Evolutionary conservation across 305 asterid genomes (phyloP), one percentile per base, ranked within the genome.

Genomic region (Rubia balearica): DNA sequence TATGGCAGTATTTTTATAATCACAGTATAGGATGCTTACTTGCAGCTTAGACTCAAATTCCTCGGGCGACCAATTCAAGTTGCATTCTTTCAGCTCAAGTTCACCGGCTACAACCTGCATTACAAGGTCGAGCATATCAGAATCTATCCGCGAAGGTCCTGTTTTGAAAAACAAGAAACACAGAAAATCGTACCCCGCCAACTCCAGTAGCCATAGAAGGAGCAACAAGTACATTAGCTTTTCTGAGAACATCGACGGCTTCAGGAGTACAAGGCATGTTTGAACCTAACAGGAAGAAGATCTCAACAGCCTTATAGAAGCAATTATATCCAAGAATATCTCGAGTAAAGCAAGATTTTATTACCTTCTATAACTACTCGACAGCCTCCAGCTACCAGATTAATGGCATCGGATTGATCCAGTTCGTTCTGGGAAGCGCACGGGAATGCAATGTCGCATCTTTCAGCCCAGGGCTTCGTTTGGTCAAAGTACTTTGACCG

Each of bases 191-290:
- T 91, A 93, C 97, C 96, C 99, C 98, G 78, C 97, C 98, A 71
- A 90, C 97, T 69, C 98, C 98, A 73, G 97, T 92, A 80, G 98
- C 95, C 85, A 91, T 86, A 60, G 98, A 89, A 70, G 99, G 97
- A 74, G 99, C 98, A 71, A 91, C 91, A 46, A 89, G 82, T 73
- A 94, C 87, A 81, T 83, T 88, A 42, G 90, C 95, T 86, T 90
- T 89, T 73, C 93, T 85, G 75, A 94, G 74, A 65, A 94, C 84
- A 73, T 94, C 99, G 70, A 87, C 89, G 61, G 99, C 99, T 77
- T 89, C 99, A 46, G 96, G 90, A 33, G 92, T 86, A 74, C 96
- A 91, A 17, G 99, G 99, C 99, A 94, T 94, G 81, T 85, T 94
- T 60, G 99, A 94, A 48, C 98, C 99, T 94, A 70, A 76, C 74